Conservation (phyloP, 495 filamentous ascomycete genomes). For the Penicillium samsonianum region DNA sequence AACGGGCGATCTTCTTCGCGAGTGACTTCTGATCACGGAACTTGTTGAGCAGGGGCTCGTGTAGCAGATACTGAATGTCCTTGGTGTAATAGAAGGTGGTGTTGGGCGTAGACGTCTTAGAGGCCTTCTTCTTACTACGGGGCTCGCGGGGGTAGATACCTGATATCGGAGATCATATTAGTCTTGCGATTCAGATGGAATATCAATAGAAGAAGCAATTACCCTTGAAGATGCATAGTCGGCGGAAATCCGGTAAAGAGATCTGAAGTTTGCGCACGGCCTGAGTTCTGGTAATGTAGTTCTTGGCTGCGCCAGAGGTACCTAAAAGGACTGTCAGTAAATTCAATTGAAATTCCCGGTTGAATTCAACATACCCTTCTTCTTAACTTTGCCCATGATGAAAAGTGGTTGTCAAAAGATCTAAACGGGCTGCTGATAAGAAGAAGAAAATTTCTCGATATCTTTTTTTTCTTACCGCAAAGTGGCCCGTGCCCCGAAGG, state of each 20-base stretch:
- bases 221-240: constrained; percentile 98
- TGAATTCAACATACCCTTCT: constrained; percentile 64
- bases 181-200: constrained; percentile 7
- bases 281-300: constrained; percentile 96
- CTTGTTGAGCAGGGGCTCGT: constrained; percentile 92
- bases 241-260: constrained; percentile 92
- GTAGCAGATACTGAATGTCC: constrained; percentile 96
- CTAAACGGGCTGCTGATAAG: constrained; percentile 31
- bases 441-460: constrained; percentile 42
- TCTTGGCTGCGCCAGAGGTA: constrained; percentile 89
- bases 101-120: constrained; percentile 81
- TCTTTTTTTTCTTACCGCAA: constrained; percentile 40
- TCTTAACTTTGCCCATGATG: constrained; percentile 84
- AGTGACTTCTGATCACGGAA: constrained; percentile 96
- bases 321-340: constrained; percentile 49
- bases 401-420: constrained; percentile 15
- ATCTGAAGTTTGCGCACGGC: constrained; percentile 97
- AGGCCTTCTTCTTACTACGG: constrained; percentile 92
- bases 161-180: constrained; percentile 28
- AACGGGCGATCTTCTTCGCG: constrained; percentile 92
- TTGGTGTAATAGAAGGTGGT: constrained; percentile 99
- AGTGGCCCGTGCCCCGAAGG: constrained; percentile 42
- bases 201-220: constrained; percentile 8
- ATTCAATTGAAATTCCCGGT: constrained; percentile 7
- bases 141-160: constrained; percentile 97